Evolutionary conservation across 169 alveolate genomes (phyloP).

Genomic region (Plasmodium adleri): DNA sequence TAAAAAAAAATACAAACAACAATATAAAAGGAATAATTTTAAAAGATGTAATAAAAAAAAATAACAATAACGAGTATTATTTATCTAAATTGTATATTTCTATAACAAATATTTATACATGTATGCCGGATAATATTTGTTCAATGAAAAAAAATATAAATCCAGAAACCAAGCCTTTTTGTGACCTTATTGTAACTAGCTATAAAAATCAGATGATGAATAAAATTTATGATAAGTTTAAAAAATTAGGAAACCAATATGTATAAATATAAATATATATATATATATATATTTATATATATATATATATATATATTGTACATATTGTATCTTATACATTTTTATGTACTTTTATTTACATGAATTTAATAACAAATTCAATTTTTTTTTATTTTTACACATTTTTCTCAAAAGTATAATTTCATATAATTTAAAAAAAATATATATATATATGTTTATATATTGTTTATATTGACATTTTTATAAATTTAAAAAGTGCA

Average conservation of each 20-base stretch:
- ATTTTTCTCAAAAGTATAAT: too few relatives aligned
- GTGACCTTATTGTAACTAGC: slow-evolving; percentile 23
- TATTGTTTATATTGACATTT: too few relatives aligned
- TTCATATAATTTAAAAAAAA: too few relatives aligned
- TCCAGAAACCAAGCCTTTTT: background rate
- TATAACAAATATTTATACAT: slow-evolving; percentile 28
- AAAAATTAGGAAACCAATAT: slow-evolving; percentile 38
- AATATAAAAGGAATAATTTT: slow-evolving; percentile 47
- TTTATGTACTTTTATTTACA: too few relatives aligned
- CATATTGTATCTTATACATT: too few relatives aligned
- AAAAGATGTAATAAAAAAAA: slow-evolving; percentile 20
- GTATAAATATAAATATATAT: background rate
- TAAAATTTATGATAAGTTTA: slow-evolving; percentile 60
- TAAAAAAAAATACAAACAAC: slow-evolving; percentile 40
- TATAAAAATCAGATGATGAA: slow-evolving; percentile 53
- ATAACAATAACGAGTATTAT: background rate
- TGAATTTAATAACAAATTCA: too few relatives aligned
- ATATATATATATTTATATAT: too few relatives aligned
- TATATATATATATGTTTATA: too few relatives aligned
- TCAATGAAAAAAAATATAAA: background rate
- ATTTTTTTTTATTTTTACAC: too few relatives aligned
- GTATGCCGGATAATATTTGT: slow-evolving; percentile 19
- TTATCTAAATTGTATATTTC: slow-evolving; percentile 34
- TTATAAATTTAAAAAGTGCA: too few relatives aligned
- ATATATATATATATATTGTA: too few relatives aligned